These are phyloP conservation scores for Caloboletus inedulis DNA, from an alignment of 1,284 basidiomycete genomes.

Conservation along the genomic window DNA sequence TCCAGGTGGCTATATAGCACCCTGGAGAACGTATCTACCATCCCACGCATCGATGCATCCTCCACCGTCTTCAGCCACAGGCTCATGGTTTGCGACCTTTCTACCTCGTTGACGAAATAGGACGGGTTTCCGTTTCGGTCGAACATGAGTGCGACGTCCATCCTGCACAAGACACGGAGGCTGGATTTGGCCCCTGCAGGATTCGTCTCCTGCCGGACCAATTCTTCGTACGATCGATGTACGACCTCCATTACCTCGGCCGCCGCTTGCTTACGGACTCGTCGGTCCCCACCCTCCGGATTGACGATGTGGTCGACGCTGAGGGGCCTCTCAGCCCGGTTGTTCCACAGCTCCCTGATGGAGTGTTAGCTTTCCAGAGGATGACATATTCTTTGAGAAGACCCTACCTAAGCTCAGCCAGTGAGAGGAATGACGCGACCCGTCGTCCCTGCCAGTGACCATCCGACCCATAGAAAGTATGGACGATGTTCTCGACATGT, in stretches of 20 bases:
- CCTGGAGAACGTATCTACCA: neutral
- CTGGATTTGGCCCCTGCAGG: neutral
- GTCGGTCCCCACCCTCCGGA: neutral
- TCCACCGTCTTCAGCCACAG: neutral
- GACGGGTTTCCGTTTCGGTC: neutral
- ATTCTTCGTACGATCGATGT: fast-evolving
- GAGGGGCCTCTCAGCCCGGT: neutral
- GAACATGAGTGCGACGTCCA: neutral
- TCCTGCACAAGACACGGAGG: neutral
- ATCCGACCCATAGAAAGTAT: neutral
- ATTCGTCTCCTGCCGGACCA: neutral
- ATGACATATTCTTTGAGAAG: too few species aligned
- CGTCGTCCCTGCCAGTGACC: neutral
- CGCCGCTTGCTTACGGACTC: fast-evolving
- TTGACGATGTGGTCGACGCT: neutral
- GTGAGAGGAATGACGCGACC: neutral
- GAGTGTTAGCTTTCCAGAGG: neutral
- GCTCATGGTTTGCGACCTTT: neutral
- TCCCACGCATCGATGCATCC: neutral
- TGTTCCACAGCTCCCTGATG: neutral
- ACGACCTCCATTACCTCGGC: neutral
- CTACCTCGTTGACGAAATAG: neutral
- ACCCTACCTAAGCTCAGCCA: neutral
- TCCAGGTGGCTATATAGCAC: neutral
- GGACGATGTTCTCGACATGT: neutral